Conservation (phyloP, 2,329 filamentous ascomycete species). For the Colletotrichum sp. region DNA sequence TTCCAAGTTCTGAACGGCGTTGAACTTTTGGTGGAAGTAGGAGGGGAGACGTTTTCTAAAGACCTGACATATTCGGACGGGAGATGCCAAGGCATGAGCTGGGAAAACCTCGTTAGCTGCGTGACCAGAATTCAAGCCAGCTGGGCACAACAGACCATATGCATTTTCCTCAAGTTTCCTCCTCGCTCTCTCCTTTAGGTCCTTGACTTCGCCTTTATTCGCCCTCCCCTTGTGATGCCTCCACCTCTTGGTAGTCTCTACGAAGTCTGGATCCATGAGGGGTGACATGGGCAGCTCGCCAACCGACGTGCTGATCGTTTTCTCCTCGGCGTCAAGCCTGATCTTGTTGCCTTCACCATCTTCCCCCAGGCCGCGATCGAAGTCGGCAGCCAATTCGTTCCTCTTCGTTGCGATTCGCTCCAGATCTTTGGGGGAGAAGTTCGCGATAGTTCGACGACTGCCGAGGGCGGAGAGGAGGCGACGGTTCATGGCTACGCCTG, state of each 20-base stretch:
- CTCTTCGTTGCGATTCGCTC: background rate
- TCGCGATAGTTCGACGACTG: background rate
- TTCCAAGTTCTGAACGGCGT: conserved; percentile 58
- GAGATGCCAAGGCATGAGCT: conserved; percentile 69
- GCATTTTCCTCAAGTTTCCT: conserved; percentile 65
- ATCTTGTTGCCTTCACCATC: conserved; percentile 32
- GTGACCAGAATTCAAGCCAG: background rate
- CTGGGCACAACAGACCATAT: conserved; percentile 55
- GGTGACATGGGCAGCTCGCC: conserved; percentile 60
- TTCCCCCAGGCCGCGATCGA: conserved; percentile 35
- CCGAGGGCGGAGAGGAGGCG: background rate
- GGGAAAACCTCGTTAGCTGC: background rate
- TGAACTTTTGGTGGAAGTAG: conserved; percentile 69
- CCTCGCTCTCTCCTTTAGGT: conserved; percentile 54
- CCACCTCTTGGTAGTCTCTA: conserved; percentile 47
- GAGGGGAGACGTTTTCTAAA: conserved; percentile 57
- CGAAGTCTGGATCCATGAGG: conserved; percentile 56
- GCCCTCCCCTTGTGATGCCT: conserved; percentile 42
- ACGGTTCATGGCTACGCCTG: background rate
- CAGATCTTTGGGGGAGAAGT: background rate
- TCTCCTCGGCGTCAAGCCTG: conserved; percentile 41
- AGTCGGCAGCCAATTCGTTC: conserved; percentile 22
- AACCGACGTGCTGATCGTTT: conserved; percentile 49
- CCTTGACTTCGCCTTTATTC: background rate
- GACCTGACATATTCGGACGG: conserved; percentile 60